Evolutionary conservation across 2,329 filamentous ascomycete genomes (phyloP).

Genomic region (Waltergamsia citrina): DNA sequence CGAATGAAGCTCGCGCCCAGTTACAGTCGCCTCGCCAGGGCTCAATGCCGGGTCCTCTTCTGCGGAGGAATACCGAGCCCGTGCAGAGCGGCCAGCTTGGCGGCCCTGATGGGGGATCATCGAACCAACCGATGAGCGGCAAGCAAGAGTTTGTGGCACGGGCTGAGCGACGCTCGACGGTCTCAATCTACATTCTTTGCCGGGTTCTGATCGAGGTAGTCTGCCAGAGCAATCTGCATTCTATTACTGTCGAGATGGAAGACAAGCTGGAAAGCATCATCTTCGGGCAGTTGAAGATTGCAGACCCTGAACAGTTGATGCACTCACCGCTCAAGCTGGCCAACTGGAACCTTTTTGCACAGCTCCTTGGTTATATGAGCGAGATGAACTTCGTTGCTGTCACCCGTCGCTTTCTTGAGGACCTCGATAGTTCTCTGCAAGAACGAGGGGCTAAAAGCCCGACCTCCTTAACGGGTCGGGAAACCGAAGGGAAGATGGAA

Average conservation of each 20-base stretch:
- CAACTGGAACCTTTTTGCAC: conserved; percentile 92
- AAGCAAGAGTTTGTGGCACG: conserved; percentile 66
- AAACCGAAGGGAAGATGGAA: conserved; percentile 74
- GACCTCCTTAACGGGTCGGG: conserved; percentile 43
- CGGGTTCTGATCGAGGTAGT: conserved; percentile 91
- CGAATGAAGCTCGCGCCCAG: conserved; percentile 55
- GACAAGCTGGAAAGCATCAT: conserved; percentile 92
- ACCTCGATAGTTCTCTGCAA: conserved; percentile 69
- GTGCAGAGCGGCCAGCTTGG: conserved; percentile 30
- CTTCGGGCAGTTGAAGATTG: conserved; percentile 86
- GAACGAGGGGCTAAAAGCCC: conserved; percentile 65
- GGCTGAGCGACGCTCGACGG: conserved; percentile 81
- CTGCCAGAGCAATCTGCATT: conserved; percentile 72
- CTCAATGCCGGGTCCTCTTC: conserved; percentile 37
- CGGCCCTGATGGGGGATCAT: conserved; percentile 15
- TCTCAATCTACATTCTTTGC: conserved; percentile 93
- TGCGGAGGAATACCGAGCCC: conserved; percentile 69
- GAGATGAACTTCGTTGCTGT: conserved; percentile 83
- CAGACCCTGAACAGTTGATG: conserved; percentile 71
- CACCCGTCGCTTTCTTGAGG: conserved; percentile 68
- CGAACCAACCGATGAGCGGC: conserved; percentile 30
- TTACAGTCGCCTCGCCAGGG: conserved; percentile 41
- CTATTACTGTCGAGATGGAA: conserved; percentile 84
- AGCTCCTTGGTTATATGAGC: conserved; percentile 93
- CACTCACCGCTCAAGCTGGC: conserved; percentile 77